Base-by-base conservation (phyloP, 495 filamentous ascomycete genomes). In the Schizothecium vesticola region DNA sequence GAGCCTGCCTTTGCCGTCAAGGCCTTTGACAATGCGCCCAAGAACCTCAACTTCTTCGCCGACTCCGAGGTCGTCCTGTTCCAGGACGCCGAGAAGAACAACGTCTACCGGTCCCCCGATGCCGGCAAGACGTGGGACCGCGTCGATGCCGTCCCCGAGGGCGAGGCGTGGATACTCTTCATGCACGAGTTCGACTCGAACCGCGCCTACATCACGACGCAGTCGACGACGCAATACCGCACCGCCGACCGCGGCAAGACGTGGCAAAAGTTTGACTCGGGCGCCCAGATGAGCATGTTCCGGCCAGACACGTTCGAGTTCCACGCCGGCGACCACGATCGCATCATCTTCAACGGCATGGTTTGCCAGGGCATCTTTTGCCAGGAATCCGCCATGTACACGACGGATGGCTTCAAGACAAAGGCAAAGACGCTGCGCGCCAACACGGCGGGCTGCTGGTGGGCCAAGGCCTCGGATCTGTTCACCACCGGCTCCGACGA, bases 11-110 rank as follows among this genome's bases (percentile, higher is more conserved):
- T 86, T 67, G 70, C 76, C 61, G 69, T 70, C 59, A 89, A 78
- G 28, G 75, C 83, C 25, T 89, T 97, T 78, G 82, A 90, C 57
- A 78, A 85, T 67, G 69, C 79, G 68, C 92, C 91, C 1, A 64
- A 63, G 59, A 84, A 86, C 73, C 81, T 97, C 61, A 76, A 90
- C 80, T 99, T 96, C 79, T 97, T 99, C 73, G 86, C 92, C 67
- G 91, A 91, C 73, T 92, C 91, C 29, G 90, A 96, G 74, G 88
- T 90, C 59, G 79, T 93, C 63, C 78, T 95, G 26, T 85, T 90
- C 69, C 86, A 84, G 69, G 90, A 91, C 73, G 55, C 71, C 1
- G 72, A 76, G 7, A 78, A 80, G 11, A 82, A 83, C 36, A 86
- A 84, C 56, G 80, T 94, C 24, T 88, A 87, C 67, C 86, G 90